phyloP scores from a whole-genome alignment of 2,329 filamentous ascomycete species.

The Anthostomella pinea region DNA sequence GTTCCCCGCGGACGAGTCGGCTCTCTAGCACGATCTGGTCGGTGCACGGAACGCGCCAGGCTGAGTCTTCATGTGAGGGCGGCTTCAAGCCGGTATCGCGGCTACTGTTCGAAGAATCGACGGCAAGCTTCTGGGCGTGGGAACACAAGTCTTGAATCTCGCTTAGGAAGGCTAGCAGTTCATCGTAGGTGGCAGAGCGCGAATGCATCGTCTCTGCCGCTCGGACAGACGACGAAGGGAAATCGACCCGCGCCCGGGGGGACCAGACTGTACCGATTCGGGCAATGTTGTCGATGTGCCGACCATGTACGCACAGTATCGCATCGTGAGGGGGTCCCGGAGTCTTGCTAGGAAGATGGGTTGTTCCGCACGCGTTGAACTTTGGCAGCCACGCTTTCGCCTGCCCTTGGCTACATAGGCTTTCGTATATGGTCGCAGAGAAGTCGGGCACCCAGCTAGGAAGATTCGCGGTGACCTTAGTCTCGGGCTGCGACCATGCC shows the following conservation, averaged over 20 bases:
- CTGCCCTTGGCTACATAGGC: slow-evolving; percentile 10
- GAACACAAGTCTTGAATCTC: slow-evolving; percentile 1
- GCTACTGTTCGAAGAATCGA: too few relatives aligned
- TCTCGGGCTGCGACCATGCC: slow-evolving; percentile 10
- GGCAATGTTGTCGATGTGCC: not conserved
- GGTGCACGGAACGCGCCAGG: slow-evolving; percentile 11
- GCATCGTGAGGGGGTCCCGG: not conserved
- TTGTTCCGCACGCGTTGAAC: slow-evolving; percentile 3
- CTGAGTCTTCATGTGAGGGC: too few relatives aligned
- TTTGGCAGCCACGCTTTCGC: slow-evolving; percentile 10
- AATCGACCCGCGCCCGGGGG: not conserved
- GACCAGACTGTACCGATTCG: slow-evolving; percentile 4
- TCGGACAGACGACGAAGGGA: not conserved
- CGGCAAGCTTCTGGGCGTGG: not conserved
- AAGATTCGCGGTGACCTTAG: slow-evolving; percentile 1
- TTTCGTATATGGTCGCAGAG: slow-evolving; percentile 11
- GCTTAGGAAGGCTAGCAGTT: slow-evolving; percentile 4
- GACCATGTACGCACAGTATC: slow-evolving; percentile 3
- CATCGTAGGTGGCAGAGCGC: slow-evolving; percentile 2
- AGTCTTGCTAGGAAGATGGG: not conserved
- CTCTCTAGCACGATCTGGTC: slow-evolving; percentile 8
- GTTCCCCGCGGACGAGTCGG: slow-evolving; percentile 3
- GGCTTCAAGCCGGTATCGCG: too few relatives aligned
- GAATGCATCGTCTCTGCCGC: not conserved
- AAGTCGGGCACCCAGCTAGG: slow-evolving; percentile 15